Base-by-base conservation (phyloP, 768 basidiomycete species). In the Naematelia aurantialba region DNA sequence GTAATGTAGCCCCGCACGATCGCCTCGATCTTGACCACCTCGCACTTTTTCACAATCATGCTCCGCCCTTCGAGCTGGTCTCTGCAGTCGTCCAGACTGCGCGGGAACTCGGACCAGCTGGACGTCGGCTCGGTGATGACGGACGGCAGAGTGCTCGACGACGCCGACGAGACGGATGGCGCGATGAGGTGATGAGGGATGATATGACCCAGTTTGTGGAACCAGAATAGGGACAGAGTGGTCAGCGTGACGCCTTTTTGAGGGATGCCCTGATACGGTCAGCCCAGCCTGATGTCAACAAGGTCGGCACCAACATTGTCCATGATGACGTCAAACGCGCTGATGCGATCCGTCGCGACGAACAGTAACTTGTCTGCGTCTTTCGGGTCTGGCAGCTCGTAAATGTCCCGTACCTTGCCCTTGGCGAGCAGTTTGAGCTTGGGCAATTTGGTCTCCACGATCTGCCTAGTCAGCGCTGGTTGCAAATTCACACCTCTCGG, bases 351-450 rank as follows among this genome's bases (percentile, higher is more conserved):
- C 10, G 89, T 87, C 11, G 94, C 93, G 58, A 98, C 87, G 74
- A 98, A 98, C 44, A 99, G 83, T 19, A 99, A 83, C 56, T 78
- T 78, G 52, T 80, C 77, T 10, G 72, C 67, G 65, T 84, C 82
- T 53, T 85, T 82, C 21, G 83, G 81, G 4, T 84, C 85, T 4
- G 87, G 85, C 29, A 83, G 69, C 19, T 63, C 70, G 79, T 99
- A 98, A 72, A 99, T 87, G 77, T 98, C 94, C 57, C 96, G 85
- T 21, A 99, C 96, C 83, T 99, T 99, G 58, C 96, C 96, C 74
- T 82, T 85, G 1, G 91, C 91, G 29, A 97, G 59, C 1, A 97
- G 79, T 24, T 79, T 82, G 52, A 96, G 81, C 56, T 77, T 76
- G 13, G 77, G 76, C 63, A 78, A 60, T 45, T 71, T 56, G 47